phyloP scores from a whole-genome alignment of 2,329 filamentous ascomycete genomes.

The Magnaporthiopsis rhizophila region DNA sequence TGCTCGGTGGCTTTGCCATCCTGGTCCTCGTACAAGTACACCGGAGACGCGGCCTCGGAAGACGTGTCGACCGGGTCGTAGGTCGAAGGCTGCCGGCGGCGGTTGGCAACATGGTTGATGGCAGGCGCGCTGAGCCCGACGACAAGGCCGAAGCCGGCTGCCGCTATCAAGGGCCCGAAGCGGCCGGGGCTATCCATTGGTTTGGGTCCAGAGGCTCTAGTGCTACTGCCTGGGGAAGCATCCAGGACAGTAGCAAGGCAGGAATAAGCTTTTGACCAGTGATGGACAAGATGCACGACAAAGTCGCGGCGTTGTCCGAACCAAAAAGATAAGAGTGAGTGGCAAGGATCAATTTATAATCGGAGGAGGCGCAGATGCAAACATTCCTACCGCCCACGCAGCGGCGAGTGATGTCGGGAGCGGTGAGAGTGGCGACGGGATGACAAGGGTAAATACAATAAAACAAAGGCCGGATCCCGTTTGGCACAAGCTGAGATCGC shows the following conservation, averaged over 20 bases:
- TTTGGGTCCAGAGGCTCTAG: background rate
- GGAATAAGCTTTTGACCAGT: background rate
- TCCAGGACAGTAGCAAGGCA: background rate
- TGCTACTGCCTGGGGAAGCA: background rate
- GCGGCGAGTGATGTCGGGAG: background rate
- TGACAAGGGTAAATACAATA: background rate
- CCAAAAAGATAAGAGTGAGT: background rate
- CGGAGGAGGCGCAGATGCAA: background rate
- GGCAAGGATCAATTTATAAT: background rate
- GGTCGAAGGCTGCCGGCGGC: background rate
- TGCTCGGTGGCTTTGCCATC: slow-evolving; percentile 25
- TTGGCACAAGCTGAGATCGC: background rate
- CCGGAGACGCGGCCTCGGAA: slow-evolving; percentile 9
- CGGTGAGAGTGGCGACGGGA: background rate
- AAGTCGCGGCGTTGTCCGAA: background rate
- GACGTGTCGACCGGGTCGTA: background rate
- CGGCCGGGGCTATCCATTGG: slow-evolving; percentile 2
- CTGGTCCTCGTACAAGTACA: slow-evolving; percentile 20
- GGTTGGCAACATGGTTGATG: slow-evolving; percentile 11
- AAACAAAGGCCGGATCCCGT: background rate
- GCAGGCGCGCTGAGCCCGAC: slow-evolving; percentile 15
- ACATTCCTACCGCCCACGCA: too few relatives aligned
- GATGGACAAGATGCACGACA: background rate
- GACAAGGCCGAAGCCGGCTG: slow-evolving; percentile 12
- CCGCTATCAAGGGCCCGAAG: slow-evolving; percentile 3